Evolutionary conservation across 2,329 filamentous ascomycete genomes (phyloP).

Genomic region (Didymosphaeria variabile): DNA sequence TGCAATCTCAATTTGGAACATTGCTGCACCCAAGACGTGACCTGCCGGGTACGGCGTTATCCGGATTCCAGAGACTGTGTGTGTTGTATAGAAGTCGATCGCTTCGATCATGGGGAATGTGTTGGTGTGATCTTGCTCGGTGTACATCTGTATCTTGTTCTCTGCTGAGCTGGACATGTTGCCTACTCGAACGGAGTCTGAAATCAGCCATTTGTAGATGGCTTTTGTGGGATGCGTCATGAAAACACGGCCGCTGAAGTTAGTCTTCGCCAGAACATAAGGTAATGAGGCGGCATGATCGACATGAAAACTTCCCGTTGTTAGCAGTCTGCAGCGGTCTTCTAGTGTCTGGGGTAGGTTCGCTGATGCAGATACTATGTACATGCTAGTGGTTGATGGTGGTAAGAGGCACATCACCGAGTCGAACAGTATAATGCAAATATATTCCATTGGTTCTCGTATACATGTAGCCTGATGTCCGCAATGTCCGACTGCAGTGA

Average conservation of each 20-base stretch:
- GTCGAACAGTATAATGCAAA: conserved; percentile 47
- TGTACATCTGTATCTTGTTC: conserved; percentile 78
- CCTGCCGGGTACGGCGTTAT: conserved; percentile 97
- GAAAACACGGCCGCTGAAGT: conserved; percentile 95
- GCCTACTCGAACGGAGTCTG: conserved; percentile 91
- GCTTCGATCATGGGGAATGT: conserved; percentile 95
- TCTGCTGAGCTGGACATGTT: conserved; percentile 72
- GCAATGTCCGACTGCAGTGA: conserved; percentile 44
- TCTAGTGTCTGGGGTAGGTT: background rate
- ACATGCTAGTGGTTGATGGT: conserved; percentile 27
- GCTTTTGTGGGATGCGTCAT: conserved; percentile 99
- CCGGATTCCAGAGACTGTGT: conserved; percentile 94
- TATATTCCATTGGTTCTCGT: conserved; percentile 53
- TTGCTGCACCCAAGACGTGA: conserved; percentile 96
- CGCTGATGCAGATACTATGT: conserved; percentile 25
- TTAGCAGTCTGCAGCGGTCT: conserved; percentile 29
- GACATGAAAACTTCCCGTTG: conserved; percentile 81
- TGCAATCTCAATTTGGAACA: conserved; percentile 98
- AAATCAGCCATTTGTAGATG: conserved; percentile 99
- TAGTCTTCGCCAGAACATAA: conserved; percentile 97
- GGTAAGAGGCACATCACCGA: conserved; percentile 45
- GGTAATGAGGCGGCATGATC: conserved; percentile 99
- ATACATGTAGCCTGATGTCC: conserved; percentile 42
- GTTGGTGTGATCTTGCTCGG: conserved; percentile 91
- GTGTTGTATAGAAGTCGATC: conserved; percentile 97